Percentiles rank a stretch among this genome's conserved stretches.
Evolutionary conservation across 2,329 filamentous ascomycete species (phyloP).

Genomic region (Aureobasidium sp.): DNA sequence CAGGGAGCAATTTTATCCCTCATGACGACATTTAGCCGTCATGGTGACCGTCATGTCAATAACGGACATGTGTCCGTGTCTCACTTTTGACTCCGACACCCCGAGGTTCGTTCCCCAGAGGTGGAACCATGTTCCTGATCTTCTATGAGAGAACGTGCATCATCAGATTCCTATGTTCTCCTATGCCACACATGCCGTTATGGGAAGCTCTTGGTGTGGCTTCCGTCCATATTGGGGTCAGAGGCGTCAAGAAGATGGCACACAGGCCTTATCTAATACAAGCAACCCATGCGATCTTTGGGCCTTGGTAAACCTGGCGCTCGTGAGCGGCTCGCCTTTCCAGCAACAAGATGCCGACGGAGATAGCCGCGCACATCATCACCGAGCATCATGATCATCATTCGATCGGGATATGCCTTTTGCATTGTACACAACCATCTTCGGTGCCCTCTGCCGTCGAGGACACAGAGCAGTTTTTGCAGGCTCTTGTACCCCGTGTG

Average conservation of each 20-base stretch:
- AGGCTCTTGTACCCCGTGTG: neutral
- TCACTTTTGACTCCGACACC: neutral
- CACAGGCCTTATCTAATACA: neutral
- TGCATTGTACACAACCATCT: neutral
- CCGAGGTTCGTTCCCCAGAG: neutral
- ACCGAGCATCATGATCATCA: neutral
- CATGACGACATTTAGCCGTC: conserved; percentile 4
- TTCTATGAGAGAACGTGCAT: neutral
- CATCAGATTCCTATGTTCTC: neutral
- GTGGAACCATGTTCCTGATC: neutral
- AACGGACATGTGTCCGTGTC: conserved; percentile 8
- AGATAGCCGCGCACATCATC: neutral
- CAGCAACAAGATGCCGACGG: neutral
- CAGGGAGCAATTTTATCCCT: neutral
- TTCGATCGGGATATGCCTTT: neutral
- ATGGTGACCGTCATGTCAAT: neutral
- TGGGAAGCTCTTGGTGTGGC: neutral
- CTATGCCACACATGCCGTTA: neutral
- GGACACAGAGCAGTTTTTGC: neutral
- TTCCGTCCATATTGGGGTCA: neutral
- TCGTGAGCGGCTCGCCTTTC: neutral
- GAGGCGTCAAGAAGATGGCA: neutral
- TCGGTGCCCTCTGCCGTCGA: neutral
- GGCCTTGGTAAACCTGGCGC: conserved; percentile 3
- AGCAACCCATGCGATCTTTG: neutral